Percentiles rank a stretch among this genome's conserved stretches.
Evolutionary conservation across 139 green algal genomes (phyloP).

Genomic region (Chlorella sp.): DNA sequence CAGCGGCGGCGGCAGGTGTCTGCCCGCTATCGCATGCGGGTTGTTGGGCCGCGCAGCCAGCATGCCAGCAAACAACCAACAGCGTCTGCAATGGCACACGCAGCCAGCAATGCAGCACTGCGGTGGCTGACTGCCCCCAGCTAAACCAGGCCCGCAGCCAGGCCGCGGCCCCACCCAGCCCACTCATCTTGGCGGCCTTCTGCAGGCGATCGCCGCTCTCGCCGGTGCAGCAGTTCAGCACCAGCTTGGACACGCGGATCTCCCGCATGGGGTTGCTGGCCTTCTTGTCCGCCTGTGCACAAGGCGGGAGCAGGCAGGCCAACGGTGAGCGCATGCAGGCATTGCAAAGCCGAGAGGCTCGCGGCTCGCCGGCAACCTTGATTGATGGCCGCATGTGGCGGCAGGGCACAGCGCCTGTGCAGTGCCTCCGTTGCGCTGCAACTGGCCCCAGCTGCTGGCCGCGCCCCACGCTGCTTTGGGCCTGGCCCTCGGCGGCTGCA

Average conservation of each 20-base stretch:
- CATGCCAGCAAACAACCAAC: no score
- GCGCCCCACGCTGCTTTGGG: background rate
- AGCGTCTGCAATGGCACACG: no score
- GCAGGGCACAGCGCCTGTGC: background rate
- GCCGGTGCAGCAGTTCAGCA: slow-evolving; percentile 98
- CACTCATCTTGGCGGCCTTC: slow-evolving; percentile 96
- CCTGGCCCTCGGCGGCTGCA: background rate
- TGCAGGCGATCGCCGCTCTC: slow-evolving; percentile 98
- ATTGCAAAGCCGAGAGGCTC: no score
- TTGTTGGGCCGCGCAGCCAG: no score
- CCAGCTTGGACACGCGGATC: slow-evolving; percentile 98
- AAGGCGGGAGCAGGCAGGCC: background rate
- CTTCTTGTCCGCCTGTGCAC: slow-evolving; percentile 76
- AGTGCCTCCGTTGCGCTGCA: background rate
- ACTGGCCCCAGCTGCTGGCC: background rate
- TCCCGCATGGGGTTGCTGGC: slow-evolving; percentile 94
- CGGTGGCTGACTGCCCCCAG: no score
- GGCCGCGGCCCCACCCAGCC: no score
- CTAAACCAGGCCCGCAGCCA: background rate
- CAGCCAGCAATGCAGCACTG: no score
- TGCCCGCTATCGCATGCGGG: no score
- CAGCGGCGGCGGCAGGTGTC: no score
- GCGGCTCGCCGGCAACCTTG: no score
- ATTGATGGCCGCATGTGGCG: no score
- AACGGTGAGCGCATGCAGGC: no score